Conservation (phyloP, 148 eudicot species). For the Vaccinium corymbosum region DNA sequence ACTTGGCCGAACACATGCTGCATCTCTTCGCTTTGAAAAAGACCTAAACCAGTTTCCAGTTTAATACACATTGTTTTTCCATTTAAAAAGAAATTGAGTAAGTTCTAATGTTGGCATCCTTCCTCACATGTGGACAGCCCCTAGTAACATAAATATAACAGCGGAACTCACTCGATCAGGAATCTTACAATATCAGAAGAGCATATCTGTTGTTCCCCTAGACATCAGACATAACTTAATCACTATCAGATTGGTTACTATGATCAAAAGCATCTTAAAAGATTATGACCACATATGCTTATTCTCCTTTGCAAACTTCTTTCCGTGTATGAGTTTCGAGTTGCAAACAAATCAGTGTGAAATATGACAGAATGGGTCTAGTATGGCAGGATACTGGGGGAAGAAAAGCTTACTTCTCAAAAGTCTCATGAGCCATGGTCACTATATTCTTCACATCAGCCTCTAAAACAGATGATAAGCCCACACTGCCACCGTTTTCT, state of each 20-base stretch:
- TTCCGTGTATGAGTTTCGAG: not conserved
- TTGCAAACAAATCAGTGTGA: not conserved
- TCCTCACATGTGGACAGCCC: not conserved
- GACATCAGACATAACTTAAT: not conserved
- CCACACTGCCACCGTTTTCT: conserved; percentile 55
- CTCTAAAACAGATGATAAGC: conserved; percentile 74
- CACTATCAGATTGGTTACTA: not conserved
- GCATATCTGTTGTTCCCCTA: not conserved
- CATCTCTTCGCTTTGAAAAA: not conserved
- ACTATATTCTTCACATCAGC: conserved; percentile 87
- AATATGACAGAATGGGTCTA: not conserved
- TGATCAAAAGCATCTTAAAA: not conserved
- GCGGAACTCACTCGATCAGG: not conserved
- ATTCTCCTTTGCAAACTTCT: not conserved
- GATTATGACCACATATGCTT: no score
- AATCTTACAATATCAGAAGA: not conserved
- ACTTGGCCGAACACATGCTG: not conserved
- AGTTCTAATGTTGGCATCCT: not conserved
- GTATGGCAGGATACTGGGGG: not conserved
- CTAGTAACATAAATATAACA: not conserved
- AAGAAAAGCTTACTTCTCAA: conserved; percentile 58
- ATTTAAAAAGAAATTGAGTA: not conserved
- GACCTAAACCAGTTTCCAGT: not conserved
- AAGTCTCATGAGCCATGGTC: conserved; percentile 73
- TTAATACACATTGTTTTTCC: not conserved